Evolutionary conservation across 257 asterid genomes (phyloP).

Genomic region (Gentiana dahurica): DNA sequence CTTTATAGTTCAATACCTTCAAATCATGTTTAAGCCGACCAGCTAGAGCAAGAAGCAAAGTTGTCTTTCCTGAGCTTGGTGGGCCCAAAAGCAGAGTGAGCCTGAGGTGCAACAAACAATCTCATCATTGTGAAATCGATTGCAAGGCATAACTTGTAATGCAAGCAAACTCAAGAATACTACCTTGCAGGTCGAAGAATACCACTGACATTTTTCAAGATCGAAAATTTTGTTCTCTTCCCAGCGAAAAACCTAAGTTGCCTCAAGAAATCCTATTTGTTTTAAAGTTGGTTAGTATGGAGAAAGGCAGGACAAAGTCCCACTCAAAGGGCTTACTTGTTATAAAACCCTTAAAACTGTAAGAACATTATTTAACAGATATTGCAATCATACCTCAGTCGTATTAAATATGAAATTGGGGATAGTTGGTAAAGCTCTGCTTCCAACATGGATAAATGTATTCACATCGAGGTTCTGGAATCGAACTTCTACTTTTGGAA

Average conservation of each 20-base stretch:
- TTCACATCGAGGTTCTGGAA: conserved; percentile 58
- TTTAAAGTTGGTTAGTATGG: neutral
- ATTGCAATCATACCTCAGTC: conserved; percentile 52
- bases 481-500: conserved; percentile 86
- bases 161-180: conserved; percentile 3
- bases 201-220: conserved; percentile 71
- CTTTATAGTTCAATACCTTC: conserved; percentile 39
- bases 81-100: conserved; percentile 86
- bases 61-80: conserved; percentile 96
- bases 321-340: too few species aligned
- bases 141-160: conserved; percentile 7
- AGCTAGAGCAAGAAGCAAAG: conserved; percentile 81
- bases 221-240: conserved; percentile 50
- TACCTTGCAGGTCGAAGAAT: conserved; percentile 91
- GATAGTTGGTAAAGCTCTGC: conserved; percentile 91
- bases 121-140: neutral
- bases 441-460: conserved; percentile 70
- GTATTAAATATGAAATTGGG: conserved; percentile 76
- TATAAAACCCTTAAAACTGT: too few species aligned
- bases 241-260: conserved; percentile 52
- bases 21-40: conserved; percentile 75
- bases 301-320: neutral
- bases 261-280: conserved; percentile 55
- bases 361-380: neutral
- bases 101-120: conserved; percentile 30